Percentiles rank a stretch among this genome's conserved stretches.
phyloP scores from a whole-genome alignment of 192 early-diverging fungal genomes.

The Coemansia sp. region DNA sequence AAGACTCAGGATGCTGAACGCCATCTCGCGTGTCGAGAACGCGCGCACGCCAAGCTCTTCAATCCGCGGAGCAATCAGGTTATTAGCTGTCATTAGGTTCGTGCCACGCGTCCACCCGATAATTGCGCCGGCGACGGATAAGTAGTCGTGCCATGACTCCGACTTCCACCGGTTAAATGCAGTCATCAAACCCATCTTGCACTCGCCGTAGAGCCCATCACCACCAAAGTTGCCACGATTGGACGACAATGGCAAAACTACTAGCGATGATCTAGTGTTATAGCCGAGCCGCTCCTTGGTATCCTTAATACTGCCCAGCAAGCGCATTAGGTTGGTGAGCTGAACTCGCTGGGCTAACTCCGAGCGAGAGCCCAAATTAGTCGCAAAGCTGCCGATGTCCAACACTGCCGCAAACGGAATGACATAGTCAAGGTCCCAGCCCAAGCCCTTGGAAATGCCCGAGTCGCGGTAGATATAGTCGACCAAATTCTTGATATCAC shows the following conservation, averaged over 20 bases:
- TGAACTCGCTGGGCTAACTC: slow-evolving; percentile 91
- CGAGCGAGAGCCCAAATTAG: slow-evolving; percentile 72
- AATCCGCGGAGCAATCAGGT: slow-evolving; percentile 79
- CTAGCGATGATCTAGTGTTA: slow-evolving; percentile 81
- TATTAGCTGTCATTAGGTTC: slow-evolving; percentile 87
- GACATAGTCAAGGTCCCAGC: slow-evolving; percentile 87
- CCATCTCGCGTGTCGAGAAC: slow-evolving; percentile 91
- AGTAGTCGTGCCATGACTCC: slow-evolving; percentile 84
- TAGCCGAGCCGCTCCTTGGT: slow-evolving; percentile 77
- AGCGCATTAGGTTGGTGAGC: slow-evolving; percentile 88
- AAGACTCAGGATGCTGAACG: slow-evolving; percentile 90
- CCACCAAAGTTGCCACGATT: slow-evolving; percentile 93
- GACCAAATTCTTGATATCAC: slow-evolving; percentile 76
- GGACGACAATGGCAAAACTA: slow-evolving; percentile 86
- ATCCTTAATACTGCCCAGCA: slow-evolving; percentile 82
- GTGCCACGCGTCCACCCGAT: slow-evolving; percentile 98
- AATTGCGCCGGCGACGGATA: slow-evolving; percentile 84
- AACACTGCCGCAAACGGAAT: slow-evolving; percentile 93
- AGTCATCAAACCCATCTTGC: slow-evolving; percentile 89
- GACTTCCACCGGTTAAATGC: slow-evolving; percentile 88
- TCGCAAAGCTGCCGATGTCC: slow-evolving; percentile 81
- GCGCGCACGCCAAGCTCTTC: slow-evolving; percentile 86
- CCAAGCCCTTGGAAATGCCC: slow-evolving; percentile 58
- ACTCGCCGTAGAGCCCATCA: slow-evolving; percentile 91
- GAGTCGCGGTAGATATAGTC: slow-evolving; percentile 77